phyloP scores from a whole-genome alignment of 371 early-diverging fungal species.

The Mucor mucedo region DNA sequence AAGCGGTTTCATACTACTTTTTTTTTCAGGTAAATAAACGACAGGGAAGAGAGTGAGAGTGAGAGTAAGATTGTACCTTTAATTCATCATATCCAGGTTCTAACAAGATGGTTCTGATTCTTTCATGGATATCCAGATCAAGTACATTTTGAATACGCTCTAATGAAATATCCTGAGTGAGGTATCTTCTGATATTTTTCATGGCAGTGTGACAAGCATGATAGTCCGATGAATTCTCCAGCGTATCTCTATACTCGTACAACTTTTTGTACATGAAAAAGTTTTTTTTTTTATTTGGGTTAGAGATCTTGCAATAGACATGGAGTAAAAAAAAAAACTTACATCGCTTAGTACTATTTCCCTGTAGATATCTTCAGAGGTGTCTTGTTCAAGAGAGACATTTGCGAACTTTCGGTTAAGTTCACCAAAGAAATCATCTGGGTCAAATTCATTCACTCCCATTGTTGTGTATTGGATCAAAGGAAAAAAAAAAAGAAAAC shows the following conservation, averaged over 20 bases:
- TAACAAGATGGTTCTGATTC: conserved; percentile 9
- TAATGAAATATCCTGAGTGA: conserved; percentile 24
- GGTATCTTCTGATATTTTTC: conserved; percentile 24
- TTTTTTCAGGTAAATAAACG: not conserved
- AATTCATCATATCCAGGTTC: conserved; percentile 21
- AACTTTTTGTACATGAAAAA: conserved; percentile 7
- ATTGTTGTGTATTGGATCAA: not conserved
- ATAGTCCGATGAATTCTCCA: conserved; percentile 12
- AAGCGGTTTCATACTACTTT: conserved; percentile 51
- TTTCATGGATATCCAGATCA: conserved; percentile 16
- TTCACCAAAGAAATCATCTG: conserved; percentile 19
- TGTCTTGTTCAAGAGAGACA: conserved; percentile 15
- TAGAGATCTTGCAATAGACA: not conserved
- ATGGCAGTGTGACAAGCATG: conserved; percentile 20
- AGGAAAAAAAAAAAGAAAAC: not conserved
- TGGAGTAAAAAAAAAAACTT: not conserved
- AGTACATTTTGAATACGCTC: conserved; percentile 21
- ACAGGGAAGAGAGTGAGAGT: not conserved
- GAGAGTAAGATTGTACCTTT: conserved; percentile 8
- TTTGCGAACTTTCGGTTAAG: conserved; percentile 26
- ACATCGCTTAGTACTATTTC: conserved; percentile 23
- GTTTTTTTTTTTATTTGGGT: not conserved
- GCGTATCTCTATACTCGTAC: conserved; percentile 15
- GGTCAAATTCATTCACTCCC: conserved; percentile 17
- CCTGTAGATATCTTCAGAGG: conserved; percentile 7